Base-by-base conservation (phyloP, 176 grass and related monocot genomes). In the Coix lacrymajobi region DNA sequence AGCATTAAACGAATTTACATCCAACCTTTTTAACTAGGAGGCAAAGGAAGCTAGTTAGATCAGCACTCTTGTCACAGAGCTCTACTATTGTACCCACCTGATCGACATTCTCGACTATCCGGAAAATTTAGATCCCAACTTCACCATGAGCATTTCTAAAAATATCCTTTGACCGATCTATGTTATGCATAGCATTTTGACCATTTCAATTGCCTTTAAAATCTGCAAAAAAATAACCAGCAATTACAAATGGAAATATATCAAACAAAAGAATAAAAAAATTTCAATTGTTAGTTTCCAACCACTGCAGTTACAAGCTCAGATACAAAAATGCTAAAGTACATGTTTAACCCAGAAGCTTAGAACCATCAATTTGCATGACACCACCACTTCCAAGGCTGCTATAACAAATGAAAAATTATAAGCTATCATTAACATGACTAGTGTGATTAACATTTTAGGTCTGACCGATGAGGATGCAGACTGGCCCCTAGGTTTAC, bases 1-100 rank as follows among this genome's bases (percentile, higher is more conserved):
- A 79, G 40, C 66, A 86, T 65, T 64, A 61, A 86, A 73, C 34
- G 30, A 80, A 74, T 86, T 86, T 86, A 86, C 84, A 86, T 41
- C 22, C n/a, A 39, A 31, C 43, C 57, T 36, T 73, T 73, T 62
- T 62, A 28, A 62, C 22, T 66, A 63, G 40, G 73, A 52, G 49
- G 74, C 63, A 85, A 86, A 41, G 68, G 66, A 86, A 73, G 67
- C 76, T 73, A 65, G 40, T 64, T 38, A 79, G 49, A 79, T 65
- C 68, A 86, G 32, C 58, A 33, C 40, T 39, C 66, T 56, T 57
- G 41, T 62, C 15, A 57, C 76, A 65, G 66, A 64, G 40, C 56
- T 79, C 49, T 41, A 41, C 37, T 73, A 62, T 54, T 48, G 36
- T 86, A 86, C 44, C 71, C 33, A 13, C 72, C 62, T 4, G 4